Base-by-base conservation (phyloP, 2,329 filamentous ascomycete genomes). In the Metarhizium guizhouense region DNA sequence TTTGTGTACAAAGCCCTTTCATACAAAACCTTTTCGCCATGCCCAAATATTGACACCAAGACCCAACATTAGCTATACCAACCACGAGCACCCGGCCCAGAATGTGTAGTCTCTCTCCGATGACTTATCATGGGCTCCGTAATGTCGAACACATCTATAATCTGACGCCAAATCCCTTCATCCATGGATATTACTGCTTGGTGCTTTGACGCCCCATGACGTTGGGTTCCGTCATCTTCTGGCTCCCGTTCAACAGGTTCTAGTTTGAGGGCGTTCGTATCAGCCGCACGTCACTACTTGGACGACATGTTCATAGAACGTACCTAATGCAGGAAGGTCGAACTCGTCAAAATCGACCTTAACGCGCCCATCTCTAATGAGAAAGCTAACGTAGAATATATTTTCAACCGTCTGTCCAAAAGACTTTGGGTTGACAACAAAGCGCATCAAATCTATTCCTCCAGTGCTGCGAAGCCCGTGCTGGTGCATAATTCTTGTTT, bases 351-450 rank as follows among this genome's bases (percentile, higher is more conserved):
- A 80, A 3, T 82, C 77, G n/a, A 99, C 78, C 38, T 83, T 83
- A 6, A 91, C 82, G 57, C 81, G 83, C 11, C 91, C 91, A 71
- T 99, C 94, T 56, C 89, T 84, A 57, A 97, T 90, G 58, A 99
- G 74, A 66, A 99, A 99, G 67, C 90, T 95, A 62, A 96, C 83
- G 68, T 97, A 97, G 70, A 99, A 99, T 64, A 99, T 77, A 64
- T 99, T 99, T 68, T 99, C 94, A 6, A 99, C 85, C 0, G 91
- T 96, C 70, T 99, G 94, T 0, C 90, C 90, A 64, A 97, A 99
- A 0, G 90, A 95, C 43, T 76, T 76, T 0, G 94, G 94, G 63
- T 99, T 96, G 60, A 97, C 81, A 45, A 91, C 89, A 62, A 96
- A 97, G 53, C 87, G 84, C 68, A 96, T 87, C 13, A 96, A 72